Evolutionary conservation across 345 rosid species (phyloP).

Genomic region (Raphanus raphanistrum): DNA sequence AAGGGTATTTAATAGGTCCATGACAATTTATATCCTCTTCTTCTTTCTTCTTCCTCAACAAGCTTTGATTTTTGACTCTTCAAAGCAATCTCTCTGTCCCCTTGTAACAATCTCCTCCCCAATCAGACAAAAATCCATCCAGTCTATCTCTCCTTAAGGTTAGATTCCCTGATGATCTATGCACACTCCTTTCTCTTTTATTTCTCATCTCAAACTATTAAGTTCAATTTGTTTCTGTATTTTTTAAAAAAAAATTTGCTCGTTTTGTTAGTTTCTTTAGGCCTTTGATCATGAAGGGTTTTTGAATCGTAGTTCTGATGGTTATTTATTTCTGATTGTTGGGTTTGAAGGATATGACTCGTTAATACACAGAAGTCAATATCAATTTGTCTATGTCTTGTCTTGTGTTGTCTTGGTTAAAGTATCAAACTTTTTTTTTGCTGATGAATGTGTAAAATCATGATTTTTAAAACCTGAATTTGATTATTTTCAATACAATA

Average conservation of each 20-base stretch:
- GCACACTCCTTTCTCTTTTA: background rate
- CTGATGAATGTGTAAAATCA: background rate
- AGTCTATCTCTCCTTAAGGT: slow-evolving; percentile 30
- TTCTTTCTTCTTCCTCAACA: slow-evolving; percentile 22
- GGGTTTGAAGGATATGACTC: slow-evolving; percentile 15
- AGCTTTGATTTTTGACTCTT: slow-evolving; percentile 18
- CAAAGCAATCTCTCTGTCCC: slow-evolving; percentile 23
- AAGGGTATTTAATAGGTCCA: background rate
- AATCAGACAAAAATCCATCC: background rate
- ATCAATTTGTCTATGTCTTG: background rate
- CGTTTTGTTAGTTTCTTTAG: background rate
- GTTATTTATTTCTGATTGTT: slow-evolving; percentile 3
- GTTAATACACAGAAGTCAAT: background rate
- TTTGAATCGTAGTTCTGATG: background rate
- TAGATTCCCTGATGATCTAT: slow-evolving; percentile 24
- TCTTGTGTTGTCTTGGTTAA: slow-evolving; percentile 5
- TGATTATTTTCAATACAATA: background rate
- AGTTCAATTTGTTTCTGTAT: slow-evolving; percentile 1
- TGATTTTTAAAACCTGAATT: background rate
- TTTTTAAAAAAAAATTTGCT: background rate
- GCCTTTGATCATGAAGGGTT: slow-evolving; percentile 11
- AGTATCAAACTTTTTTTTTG: background rate
- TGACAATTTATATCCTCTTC: slow-evolving; percentile 31
- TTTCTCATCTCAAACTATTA: background rate
- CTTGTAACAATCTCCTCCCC: slow-evolving; percentile 11